These are phyloP conservation scores for Beauveria rudraprayagi DNA, from an alignment of 2,329 filamentous ascomycete genomes.

Conservation along the genomic window DNA sequence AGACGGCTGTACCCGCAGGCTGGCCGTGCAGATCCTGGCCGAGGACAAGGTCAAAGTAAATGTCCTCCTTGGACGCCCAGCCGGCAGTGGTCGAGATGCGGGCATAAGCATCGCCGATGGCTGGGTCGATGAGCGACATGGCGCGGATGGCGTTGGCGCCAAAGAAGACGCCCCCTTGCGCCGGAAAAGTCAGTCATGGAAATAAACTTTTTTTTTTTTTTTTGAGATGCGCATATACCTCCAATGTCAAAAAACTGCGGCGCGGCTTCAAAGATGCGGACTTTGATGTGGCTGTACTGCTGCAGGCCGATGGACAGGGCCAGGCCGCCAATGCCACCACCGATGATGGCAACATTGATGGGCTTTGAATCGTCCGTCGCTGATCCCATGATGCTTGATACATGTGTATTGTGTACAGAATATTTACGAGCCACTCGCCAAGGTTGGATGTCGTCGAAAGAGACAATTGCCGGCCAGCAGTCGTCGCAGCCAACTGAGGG, in stretches of 20 bases:
- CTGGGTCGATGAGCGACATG: constrained; percentile 27
- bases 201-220: too few relatives aligned
- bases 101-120: constrained; percentile 19
- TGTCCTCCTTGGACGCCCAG: constrained; percentile 15
- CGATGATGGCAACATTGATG: constrained; percentile 34
- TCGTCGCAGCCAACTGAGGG: background rate
- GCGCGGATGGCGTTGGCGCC: constrained; percentile 38
- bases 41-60: constrained; percentile 17
- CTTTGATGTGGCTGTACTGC: constrained; percentile 30
- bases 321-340: constrained; percentile 39
- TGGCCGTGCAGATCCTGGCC: constrained; percentile 2
- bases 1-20: background rate
- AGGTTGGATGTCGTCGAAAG: background rate
- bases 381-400: background rate
- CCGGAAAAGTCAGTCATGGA: background rate
- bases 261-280: constrained; percentile 6
- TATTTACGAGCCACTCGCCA: background rate
- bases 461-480: background rate
- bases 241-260: constrained; percentile 9
- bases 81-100: constrained; percentile 26
- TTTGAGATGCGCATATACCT: background rate
- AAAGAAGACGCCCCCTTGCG: constrained; percentile 34
- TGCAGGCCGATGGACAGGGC: constrained; percentile 33
- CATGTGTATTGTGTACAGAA: too few relatives aligned
- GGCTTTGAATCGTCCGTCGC: background rate